phyloP scores from a whole-genome alignment of 768 basidiomycete species.

The Kwoniella heveanensis region DNA sequence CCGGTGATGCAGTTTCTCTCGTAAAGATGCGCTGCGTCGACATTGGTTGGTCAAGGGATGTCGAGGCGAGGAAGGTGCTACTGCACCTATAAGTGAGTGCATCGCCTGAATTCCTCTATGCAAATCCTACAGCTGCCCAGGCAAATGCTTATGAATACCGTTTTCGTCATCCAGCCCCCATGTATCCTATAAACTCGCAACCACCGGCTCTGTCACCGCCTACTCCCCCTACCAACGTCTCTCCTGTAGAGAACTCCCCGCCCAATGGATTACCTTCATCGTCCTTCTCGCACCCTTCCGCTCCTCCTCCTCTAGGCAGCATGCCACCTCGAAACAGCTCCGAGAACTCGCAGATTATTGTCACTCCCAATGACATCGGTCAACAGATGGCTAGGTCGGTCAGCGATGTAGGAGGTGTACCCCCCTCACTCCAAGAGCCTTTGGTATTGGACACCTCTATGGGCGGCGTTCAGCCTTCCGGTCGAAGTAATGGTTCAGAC shows the following conservation, averaged over 20 bases:
- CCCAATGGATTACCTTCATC: constrained; percentile 2
- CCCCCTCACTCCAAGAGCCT: constrained; percentile 32
- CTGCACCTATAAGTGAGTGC: constrained; percentile 46
- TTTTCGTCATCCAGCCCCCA: no score
- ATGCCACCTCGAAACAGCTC: constrained; percentile 36
- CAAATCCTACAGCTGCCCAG: no score
- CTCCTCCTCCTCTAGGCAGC: constrained; percentile 33
- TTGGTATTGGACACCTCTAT: constrained; percentile 29
- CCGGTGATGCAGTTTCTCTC: constrained; percentile 45
- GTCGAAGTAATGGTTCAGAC: constrained; percentile 21
- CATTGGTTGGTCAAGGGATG: constrained; percentile 58
- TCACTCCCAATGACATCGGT: constrained; percentile 40
- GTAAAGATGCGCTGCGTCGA: constrained; percentile 55
- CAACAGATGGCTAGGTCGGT: constrained; percentile 16
- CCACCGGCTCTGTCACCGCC: constrained; percentile 43
- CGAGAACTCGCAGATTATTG: constrained; percentile 36
- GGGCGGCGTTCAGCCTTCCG: constrained; percentile 4
- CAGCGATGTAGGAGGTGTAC: constrained; percentile 12
- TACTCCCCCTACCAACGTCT: constrained; percentile 27
- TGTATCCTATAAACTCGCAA: constrained; percentile 37
- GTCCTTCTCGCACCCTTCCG: constrained; percentile 37
- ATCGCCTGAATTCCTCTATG: no score
- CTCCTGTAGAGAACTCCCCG: constrained; percentile 15
- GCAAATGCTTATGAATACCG: no score
- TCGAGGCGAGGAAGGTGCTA: constrained; percentile 48